Base-by-base conservation (phyloP, 441 rosid genomes). In the Erodium moschatum region DNA sequence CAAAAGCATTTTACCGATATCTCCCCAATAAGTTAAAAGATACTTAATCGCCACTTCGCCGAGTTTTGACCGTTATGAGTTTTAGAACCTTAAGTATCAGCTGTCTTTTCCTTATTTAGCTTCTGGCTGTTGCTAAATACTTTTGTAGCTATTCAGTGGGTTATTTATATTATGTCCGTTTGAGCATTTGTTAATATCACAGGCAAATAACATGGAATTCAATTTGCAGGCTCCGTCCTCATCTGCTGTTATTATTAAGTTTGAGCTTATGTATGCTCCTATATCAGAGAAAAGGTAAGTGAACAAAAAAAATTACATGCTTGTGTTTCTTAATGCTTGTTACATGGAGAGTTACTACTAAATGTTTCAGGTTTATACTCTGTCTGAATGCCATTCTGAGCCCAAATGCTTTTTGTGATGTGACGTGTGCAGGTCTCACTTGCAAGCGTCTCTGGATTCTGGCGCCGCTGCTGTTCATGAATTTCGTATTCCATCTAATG, bases 401-500 rank as follows among this genome's bases (percentile, higher is more conserved):
- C 27, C 64, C 64, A 60, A 12, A 20, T 67, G 64, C 66, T 61
- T 72, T 69, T 52, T 58, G 18, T 27, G 33, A 29, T 74, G 71
- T 71, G 16, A 64, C 68, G 27, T 24, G 20, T 79, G 73, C 87
- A 88, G 91, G 75, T 66, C 70, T 66, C 81, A 83, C 73, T 73
- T 84, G 67, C 83, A 75, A 69, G 77, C 89, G 70, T 75, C 77
- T 75, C 74, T 83, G 40, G 84, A 89, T 75, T 71, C 87, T 75
- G 74, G 76, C 68, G 76, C 87, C 71, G 86, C 86, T 65, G 79
- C 98, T 2, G 76, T 86, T 69, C 98, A 91, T 74, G 96, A 93
- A 76, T 93, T 91, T 31, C 83, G 96, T n/a, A 82, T 94, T 74
- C 97, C 97, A 66, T 86, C 93, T 16, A 94, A 87, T 78, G 97